Evolutionary conservation across 176 grass and related monocot species (phyloP).

Genomic region (Metroxylon sagu): DNA sequence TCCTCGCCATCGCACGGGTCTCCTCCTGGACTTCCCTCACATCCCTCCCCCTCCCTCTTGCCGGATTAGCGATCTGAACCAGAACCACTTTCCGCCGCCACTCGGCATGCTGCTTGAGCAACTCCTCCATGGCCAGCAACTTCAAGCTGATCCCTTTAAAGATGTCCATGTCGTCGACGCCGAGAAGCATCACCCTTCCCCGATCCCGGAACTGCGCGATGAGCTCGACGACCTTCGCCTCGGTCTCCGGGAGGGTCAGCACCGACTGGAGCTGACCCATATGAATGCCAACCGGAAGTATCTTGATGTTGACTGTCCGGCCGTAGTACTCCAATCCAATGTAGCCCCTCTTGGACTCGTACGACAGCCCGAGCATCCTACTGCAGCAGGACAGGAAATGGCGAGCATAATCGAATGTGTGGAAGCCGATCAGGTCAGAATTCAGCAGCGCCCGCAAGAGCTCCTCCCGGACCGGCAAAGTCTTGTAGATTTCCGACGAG

Average conservation of each 20-base stretch:
- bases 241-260: slow-evolving; percentile 43
- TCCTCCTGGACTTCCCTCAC: slow-evolving; percentile 73
- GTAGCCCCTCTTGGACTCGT: slow-evolving; percentile 83
- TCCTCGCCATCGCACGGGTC: slow-evolving; percentile 41
- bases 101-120: slow-evolving; percentile 64
- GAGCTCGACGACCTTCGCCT: slow-evolving; percentile 58
- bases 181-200: slow-evolving; percentile 66
- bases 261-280: slow-evolving; percentile 62
- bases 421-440: slow-evolving; percentile 90
- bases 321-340: slow-evolving; percentile 90
- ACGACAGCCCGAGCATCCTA: slow-evolving; percentile 70
- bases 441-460: slow-evolving; percentile 73
- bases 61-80: slow-evolving; percentile 85
- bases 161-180: slow-evolving; percentile 98
- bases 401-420: slow-evolving; percentile 94
- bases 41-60: slow-evolving; percentile 62
- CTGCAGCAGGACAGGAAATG: slow-evolving; percentile 92
- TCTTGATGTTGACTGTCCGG: slow-evolving; percentile 90
- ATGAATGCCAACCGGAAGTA: slow-evolving; percentile 74
- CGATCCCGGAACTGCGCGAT: slow-evolving; percentile 47
- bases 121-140: slow-evolving; percentile 80
- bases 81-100: slow-evolving; percentile 77
- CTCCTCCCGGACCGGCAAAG: slow-evolving; percentile 81
- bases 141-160: slow-evolving; percentile 96
- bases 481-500: slow-evolving; percentile 92